phyloP scores from a whole-genome alignment of 1,139 yeast genomes.

The Saccharomyces uvarum region DNA sequence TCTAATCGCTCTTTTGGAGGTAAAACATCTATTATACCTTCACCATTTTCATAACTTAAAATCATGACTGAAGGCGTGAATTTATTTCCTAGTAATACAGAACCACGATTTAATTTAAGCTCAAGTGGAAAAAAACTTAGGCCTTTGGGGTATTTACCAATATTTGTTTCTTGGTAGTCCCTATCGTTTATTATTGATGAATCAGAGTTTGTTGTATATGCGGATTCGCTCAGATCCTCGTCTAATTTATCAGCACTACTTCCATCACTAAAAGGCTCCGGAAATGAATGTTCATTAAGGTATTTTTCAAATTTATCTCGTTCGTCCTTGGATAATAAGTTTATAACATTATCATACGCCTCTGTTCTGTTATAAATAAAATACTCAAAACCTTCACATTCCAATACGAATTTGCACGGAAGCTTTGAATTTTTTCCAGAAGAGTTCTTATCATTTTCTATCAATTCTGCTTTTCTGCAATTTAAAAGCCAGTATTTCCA shows the following conservation, averaged over 20 bases:
- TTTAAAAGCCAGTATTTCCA: conserved; percentile 84
- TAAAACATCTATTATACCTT: conserved; percentile 54
- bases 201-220: conserved; percentile 2
- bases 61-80: conserved; percentile 68
- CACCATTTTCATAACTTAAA: conserved; percentile 48
- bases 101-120: conserved; percentile 54
- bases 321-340: conserved; percentile 34
- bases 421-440: conserved; percentile 42
- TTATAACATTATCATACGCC: conserved; percentile 64
- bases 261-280: conserved; percentile 12
- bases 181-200: conserved; percentile 18
- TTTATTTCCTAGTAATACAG: conserved; percentile 70
- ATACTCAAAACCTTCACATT: conserved; percentile 70
- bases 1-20: conserved; percentile 48
- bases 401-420: conserved; percentile 54
- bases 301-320: conserved; percentile 25
- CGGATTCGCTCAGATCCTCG: conserved; percentile 4
- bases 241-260: conserved; percentile 5
- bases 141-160: conserved; percentile 21
- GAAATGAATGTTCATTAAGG: conserved; percentile 14
- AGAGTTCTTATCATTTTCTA: conserved; percentile 28
- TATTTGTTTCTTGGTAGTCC: conserved; percentile 11
- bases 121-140: conserved; percentile 51
- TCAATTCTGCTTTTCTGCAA: conserved; percentile 42
- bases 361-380: conserved; percentile 71